A percentile compares a stretch with the other conserved stretches of the same genome.
Evolutionary conservation across 1,139 yeast genomes (phyloP).

Genomic region (Wickerhamiella infanticola): DNA sequence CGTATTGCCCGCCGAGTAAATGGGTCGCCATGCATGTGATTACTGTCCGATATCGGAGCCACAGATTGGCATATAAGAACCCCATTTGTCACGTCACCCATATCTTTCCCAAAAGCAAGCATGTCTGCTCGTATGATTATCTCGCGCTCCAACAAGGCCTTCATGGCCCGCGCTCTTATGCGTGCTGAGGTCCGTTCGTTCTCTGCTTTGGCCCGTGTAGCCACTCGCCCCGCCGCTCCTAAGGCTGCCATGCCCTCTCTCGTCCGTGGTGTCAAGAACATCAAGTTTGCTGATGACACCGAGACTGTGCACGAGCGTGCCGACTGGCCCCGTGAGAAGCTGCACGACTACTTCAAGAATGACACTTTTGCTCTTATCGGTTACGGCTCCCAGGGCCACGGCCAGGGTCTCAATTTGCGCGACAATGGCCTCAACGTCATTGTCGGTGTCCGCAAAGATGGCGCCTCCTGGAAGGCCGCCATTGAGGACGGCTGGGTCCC

Average conservation of each 20-base stretch:
- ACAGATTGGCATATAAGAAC: neutral
- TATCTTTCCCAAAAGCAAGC: slow-evolving; percentile 1
- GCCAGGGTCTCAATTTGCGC: slow-evolving; percentile 98
- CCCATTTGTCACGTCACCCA: neutral
- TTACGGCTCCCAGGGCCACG: slow-evolving; percentile 99
- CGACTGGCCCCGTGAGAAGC: slow-evolving; percentile 98
- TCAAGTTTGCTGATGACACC: slow-evolving; percentile 82
- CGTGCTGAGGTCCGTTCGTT: slow-evolving; percentile 20
- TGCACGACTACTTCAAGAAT: slow-evolving; percentile 89
- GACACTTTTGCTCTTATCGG: slow-evolving; percentile 96
- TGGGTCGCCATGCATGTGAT: neutral
- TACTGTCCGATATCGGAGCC: slow-evolving; percentile 1
- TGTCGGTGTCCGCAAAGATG: slow-evolving; percentile 95
- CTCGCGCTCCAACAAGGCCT: slow-evolving; percentile 18
- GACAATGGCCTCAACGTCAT: slow-evolving; percentile 97
- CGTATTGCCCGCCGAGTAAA: no score
- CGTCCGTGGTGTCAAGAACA: slow-evolving; percentile 80
- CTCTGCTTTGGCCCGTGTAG: slow-evolving; percentile 13
- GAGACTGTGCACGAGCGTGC: slow-evolving; percentile 93
- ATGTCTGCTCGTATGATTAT: slow-evolving; percentile 21
- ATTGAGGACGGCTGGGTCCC: slow-evolving; percentile 99
- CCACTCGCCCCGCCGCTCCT: slow-evolving; percentile 10
- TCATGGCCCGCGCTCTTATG: slow-evolving; percentile 18
- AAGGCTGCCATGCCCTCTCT: slow-evolving; percentile 17
- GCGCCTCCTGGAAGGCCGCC: slow-evolving; percentile 99